A percentile compares a stretch with the other conserved stretches of the same genome.
phyloP scores from a whole-genome alignment of 768 basidiomycete species.

The Panus rudis region DNA sequence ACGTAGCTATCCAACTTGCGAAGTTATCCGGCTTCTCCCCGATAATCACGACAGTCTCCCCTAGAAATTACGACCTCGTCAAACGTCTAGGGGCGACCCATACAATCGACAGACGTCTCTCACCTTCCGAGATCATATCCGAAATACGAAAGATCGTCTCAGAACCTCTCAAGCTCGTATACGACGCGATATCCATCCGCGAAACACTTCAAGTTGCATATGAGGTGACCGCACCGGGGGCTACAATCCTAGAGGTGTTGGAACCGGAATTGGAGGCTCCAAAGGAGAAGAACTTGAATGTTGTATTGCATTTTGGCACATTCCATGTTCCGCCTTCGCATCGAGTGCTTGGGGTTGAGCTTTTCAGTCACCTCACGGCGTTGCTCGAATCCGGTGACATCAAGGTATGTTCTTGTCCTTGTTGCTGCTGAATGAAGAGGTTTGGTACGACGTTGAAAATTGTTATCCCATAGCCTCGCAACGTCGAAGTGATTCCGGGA shows the following conservation, averaged over 20 bases:
- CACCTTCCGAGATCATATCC: constrained; percentile 1
- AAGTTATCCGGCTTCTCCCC: constrained; percentile 24
- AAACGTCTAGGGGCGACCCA: constrained; percentile 24
- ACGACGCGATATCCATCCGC: constrained; percentile 17
- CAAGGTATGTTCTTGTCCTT: constrained; percentile 10
- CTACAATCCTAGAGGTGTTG: constrained; percentile 12
- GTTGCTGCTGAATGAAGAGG: not conserved
- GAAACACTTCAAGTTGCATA: constrained; percentile 19
- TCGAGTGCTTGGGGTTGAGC: constrained; percentile 6
- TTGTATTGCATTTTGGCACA: too few species aligned
- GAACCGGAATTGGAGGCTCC: constrained; percentile 6
- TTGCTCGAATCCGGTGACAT: constrained; percentile 14
- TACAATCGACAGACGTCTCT: constrained; percentile 18
- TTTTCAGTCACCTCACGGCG: constrained; percentile 12
- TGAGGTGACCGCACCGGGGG: constrained; percentile 17
- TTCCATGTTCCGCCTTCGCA: constrained; percentile 3
- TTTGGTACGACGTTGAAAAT: constrained; percentile 1
- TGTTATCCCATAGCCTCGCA: constrained; percentile 26
- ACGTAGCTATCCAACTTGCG: constrained; percentile 23
- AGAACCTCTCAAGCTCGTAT: constrained; percentile 18
- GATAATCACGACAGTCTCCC: constrained; percentile 24
- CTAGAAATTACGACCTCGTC: constrained; percentile 15
- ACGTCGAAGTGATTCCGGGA: constrained; percentile 31
- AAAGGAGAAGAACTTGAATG: constrained; percentile 11
- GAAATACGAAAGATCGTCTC: constrained; percentile 11